phyloP scores from a whole-genome alignment of 208 protist genomes.

The Phytomonas sp. region DNA sequence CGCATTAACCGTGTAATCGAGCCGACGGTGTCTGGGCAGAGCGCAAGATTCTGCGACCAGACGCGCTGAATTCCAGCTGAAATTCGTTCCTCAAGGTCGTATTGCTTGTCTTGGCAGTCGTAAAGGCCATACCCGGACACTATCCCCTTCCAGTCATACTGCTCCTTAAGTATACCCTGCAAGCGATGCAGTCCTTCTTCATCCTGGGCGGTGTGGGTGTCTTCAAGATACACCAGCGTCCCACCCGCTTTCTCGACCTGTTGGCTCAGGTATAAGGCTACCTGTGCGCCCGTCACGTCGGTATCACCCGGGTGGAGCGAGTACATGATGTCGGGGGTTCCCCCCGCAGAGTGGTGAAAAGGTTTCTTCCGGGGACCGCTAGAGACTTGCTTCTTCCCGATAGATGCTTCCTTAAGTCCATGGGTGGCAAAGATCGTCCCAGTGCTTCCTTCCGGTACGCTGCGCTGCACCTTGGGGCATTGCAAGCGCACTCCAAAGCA shows the following conservation, averaged over 20 bases:
- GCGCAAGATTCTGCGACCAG: neutral
- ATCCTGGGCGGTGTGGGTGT: constrained; percentile 57
- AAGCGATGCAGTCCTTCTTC: constrained; percentile 34
- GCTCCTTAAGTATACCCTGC: constrained; percentile 21
- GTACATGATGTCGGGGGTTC: constrained; percentile 18
- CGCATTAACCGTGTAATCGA: constrained; percentile 6
- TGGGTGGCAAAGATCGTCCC: neutral
- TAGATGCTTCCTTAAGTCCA: neutral
- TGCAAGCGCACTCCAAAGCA: constrained; percentile 32
- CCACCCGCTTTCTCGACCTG: constrained; percentile 31
- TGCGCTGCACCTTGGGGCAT: constrained; percentile 10
- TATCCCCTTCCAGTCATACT: neutral
- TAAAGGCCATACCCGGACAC: neutral
- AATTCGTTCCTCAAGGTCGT: neutral
- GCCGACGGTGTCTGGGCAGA: constrained; percentile 2
- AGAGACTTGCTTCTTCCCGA: constrained; percentile 2
- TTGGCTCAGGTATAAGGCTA: constrained; percentile 61
- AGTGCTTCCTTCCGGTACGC: neutral
- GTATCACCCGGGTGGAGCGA: constrained; percentile 50
- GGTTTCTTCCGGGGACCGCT: neutral
- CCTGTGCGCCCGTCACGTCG: constrained; percentile 56
- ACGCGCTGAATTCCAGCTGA: neutral
- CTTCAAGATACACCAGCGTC: constrained; percentile 48
- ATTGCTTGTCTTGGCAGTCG: neutral
- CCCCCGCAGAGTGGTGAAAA: neutral